A percentile compares a stretch with the other conserved stretches of the same genome.
Conservation (phyloP, 2,329 filamentous ascomycete species). For the Penicillium oxalicum region DNA sequence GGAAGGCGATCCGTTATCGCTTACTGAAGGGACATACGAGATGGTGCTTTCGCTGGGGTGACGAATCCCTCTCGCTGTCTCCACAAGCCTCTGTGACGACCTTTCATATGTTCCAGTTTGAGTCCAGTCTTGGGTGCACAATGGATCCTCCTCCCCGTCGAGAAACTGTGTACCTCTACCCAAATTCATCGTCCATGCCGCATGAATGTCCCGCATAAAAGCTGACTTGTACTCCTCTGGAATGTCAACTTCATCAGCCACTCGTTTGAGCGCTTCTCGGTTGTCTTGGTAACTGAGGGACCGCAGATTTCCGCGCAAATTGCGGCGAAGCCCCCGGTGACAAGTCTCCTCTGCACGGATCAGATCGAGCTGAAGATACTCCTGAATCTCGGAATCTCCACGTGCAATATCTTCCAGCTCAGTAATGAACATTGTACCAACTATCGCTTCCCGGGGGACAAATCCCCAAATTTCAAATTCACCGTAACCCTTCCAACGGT, state of each 20-base stretch:
- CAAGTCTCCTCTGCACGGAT: constrained; percentile 11
- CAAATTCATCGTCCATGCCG: neutral
- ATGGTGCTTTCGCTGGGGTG: neutral
- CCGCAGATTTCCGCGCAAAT: constrained; percentile 2
- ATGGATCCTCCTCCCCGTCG: neutral
- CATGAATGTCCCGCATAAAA: neutral
- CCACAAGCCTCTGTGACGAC: too few species aligned
- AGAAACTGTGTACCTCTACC: neutral
- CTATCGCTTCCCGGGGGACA: constrained; percentile 23
- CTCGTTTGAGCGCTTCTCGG: neutral
- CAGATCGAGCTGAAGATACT: constrained; percentile 22
- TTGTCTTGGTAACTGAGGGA: neutral
- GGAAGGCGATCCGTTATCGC: neutral
- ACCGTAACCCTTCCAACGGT: constrained; percentile 22
- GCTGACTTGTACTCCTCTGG: neutral
- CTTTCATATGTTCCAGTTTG: too few species aligned
- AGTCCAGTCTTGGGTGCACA: neutral
- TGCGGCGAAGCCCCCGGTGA: constrained; percentile 8
- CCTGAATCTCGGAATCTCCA: constrained; percentile 14
- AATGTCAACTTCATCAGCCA: neutral
- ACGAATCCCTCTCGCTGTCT: neutral
- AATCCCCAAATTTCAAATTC: constrained; percentile 35
- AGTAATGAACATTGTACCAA: constrained; percentile 22
- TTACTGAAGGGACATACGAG: neutral
- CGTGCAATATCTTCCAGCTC: constrained; percentile 17